phyloP scores from a whole-genome alignment of 805 yeast genomes.

The Teunomyces atbi region DNA sequence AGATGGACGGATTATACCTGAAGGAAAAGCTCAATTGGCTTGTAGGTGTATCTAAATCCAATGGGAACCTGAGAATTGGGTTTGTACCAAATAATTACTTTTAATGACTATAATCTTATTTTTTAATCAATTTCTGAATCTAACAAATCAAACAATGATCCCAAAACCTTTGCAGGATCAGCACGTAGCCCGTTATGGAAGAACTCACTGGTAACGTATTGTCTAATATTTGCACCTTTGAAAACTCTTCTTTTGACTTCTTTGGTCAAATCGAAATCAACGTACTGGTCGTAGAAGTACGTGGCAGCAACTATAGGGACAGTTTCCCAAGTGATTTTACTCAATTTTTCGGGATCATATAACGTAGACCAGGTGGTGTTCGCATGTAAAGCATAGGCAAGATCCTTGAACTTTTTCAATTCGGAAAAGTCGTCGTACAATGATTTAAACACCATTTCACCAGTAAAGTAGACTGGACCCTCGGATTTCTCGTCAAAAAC shows the following conservation, averaged over 20 bases:
- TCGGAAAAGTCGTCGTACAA: slow-evolving; percentile 51
- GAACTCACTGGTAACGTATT: slow-evolving; percentile 45
- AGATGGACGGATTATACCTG: slow-evolving; percentile 18
- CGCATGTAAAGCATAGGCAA: slow-evolving; percentile 39
- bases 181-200: slow-evolving; percentile 53
- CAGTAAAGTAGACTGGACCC: slow-evolving; percentile 43
- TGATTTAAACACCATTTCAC: slow-evolving; percentile 55
- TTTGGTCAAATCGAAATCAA: slow-evolving; percentile 44
- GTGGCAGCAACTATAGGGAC: slow-evolving; percentile 52
- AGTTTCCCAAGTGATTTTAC: slow-evolving; percentile 27
- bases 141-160: slow-evolving; percentile 37
- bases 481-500: slow-evolving; percentile 16
- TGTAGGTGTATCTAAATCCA: slow-evolving; percentile 24
- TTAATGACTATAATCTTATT: slow-evolving; percentile 3
- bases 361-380: slow-evolving; percentile 36
- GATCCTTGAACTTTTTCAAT: slow-evolving; percentile 34
- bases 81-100: slow-evolving; percentile 29
- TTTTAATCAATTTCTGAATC: slow-evolving; percentile 39
- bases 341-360: slow-evolving; percentile 32
- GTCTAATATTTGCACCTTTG: slow-evolving; percentile 35
- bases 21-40: slow-evolving; percentile 29
- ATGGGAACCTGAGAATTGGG: slow-evolving; percentile 25
- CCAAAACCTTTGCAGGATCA: slow-evolving; percentile 39
- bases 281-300: slow-evolving; percentile 51
- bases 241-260: slow-evolving; percentile 31